Conservation (phyloP, 2,329 filamentous ascomycete species). For the Rugonectria rugulosa region DNA sequence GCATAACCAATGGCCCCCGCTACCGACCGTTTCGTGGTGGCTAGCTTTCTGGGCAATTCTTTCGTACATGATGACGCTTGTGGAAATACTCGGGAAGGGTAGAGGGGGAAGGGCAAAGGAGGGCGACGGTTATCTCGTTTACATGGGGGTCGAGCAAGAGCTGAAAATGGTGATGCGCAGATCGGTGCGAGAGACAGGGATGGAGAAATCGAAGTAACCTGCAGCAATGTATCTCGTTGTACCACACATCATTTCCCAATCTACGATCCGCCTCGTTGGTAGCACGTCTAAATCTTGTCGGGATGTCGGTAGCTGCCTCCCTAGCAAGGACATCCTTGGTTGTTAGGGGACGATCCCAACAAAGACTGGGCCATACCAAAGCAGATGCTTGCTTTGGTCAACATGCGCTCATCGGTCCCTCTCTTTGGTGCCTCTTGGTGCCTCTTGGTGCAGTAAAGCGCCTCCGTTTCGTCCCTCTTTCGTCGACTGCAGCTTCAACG, state of each 20-base stretch:
- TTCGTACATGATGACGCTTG: no score
- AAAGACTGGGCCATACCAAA: neutral
- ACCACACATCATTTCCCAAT: slow-evolving; percentile 7
- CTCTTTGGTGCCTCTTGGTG: no score
- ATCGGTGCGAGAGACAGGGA: slow-evolving; percentile 1
- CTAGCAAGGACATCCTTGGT: neutral
- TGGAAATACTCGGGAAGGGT: neutral
- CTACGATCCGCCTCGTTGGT: neutral
- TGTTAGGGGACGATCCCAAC: neutral
- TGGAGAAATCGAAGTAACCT: neutral
- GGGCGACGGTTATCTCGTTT: slow-evolving; percentile 16
- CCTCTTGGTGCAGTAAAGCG: neutral
- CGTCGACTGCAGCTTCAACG: neutral
- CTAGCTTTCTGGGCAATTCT: neutral
- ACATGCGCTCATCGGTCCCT: neutral
- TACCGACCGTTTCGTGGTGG: slow-evolving; percentile 8
- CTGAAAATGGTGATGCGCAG: neutral
- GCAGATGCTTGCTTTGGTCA: neutral
- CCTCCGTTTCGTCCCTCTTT: neutral
- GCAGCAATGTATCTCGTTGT: slow-evolving; percentile 8
- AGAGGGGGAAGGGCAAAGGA: neutral
- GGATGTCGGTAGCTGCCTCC: neutral
- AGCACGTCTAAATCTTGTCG: neutral
- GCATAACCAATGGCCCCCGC: slow-evolving; percentile 2
- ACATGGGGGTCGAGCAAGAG: neutral